Evolutionary conservation across 306 rosid species (phyloP).

Genomic region (Sicyos baderoa): DNA sequence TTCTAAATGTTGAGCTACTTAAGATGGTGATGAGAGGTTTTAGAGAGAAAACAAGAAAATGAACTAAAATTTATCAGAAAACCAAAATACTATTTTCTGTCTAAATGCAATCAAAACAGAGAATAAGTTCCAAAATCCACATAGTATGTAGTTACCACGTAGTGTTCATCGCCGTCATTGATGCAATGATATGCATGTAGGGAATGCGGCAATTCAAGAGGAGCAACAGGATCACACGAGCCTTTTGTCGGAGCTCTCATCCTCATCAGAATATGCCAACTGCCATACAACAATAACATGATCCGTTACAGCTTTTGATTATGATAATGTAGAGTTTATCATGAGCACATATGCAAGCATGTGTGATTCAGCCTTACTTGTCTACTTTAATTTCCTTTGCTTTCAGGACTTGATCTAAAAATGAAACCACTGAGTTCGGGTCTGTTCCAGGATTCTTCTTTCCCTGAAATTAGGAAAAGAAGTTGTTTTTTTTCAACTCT

Average conservation of each 20-base stretch:
- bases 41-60: not conserved
- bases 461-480: constrained; percentile 45
- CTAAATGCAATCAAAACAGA: not conserved
- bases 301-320: constrained; percentile 17
- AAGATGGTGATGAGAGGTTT: not conserved
- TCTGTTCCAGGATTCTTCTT: constrained; percentile 95
- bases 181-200: constrained; percentile 80
- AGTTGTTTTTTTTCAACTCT: not conserved
- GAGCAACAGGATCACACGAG: constrained; percentile 74
- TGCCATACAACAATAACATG: constrained; percentile 28
- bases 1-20: not conserved
- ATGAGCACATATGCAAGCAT: not conserved
- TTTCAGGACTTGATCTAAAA: constrained; percentile 56
- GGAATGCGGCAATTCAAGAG: constrained; percentile 90
- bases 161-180: constrained; percentile 58
- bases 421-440: constrained; percentile 44
- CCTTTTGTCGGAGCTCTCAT: constrained; percentile 77
- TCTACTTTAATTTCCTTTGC: constrained; percentile 91
- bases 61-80: not conserved
- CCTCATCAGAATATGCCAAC: constrained; percentile 96
- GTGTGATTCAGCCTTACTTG: constrained; percentile 37
- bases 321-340: not conserved
- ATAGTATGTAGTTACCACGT: constrained; percentile 33
- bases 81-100: not conserved
- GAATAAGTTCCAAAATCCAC: not conserved